Percentiles rank a stretch among this genome's conserved stretches.
phyloP scores from a whole-genome alignment of 371 early-diverging fungal species.

The Choanephora cucurbitarum region DNA sequence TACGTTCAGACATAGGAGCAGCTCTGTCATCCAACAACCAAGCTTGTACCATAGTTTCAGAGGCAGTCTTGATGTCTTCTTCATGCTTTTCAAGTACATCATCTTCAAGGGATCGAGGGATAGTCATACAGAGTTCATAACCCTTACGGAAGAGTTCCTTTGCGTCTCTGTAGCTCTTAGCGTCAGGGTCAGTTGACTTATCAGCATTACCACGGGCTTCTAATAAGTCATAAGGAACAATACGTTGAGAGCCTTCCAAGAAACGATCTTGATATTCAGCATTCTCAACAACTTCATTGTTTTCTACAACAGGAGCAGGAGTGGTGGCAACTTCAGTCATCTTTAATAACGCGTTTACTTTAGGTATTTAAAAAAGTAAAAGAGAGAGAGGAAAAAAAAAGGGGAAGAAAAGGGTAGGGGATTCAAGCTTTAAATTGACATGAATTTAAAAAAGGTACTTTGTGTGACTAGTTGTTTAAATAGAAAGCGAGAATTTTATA shows the following conservation, averaged over 20 bases:
- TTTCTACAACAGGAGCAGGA: neutral
- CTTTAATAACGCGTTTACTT: slow-evolving; percentile 1
- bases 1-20: slow-evolving; percentile 61
- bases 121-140: slow-evolving; percentile 57
- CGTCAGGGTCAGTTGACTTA: slow-evolving; percentile 64
- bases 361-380: neutral
- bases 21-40: slow-evolving; percentile 73
- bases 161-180: slow-evolving; percentile 58
- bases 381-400: neutral
- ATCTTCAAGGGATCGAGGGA: slow-evolving; percentile 61
- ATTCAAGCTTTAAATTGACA: neutral
- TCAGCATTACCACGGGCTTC: slow-evolving; percentile 56
- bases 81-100: slow-evolving; percentile 57
- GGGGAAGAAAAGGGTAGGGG: neutral
- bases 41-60: slow-evolving; percentile 63
- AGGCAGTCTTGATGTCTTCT: slow-evolving; percentile 61
- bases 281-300: slow-evolving; percentile 7
- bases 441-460: neutral
- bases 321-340: slow-evolving; percentile 19
- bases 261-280: slow-evolving; percentile 53
- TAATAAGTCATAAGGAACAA: slow-evolving; percentile 65
- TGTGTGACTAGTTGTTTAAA: neutral
- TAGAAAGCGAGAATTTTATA: neutral
- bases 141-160: slow-evolving; percentile 62
- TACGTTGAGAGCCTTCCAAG: slow-evolving; percentile 50